Percentiles rank a stretch among this genome's conserved stretches.
phyloP scores from a whole-genome alignment of 1,139 yeast genomes.

The Yamadazyma siamensis region DNA sequence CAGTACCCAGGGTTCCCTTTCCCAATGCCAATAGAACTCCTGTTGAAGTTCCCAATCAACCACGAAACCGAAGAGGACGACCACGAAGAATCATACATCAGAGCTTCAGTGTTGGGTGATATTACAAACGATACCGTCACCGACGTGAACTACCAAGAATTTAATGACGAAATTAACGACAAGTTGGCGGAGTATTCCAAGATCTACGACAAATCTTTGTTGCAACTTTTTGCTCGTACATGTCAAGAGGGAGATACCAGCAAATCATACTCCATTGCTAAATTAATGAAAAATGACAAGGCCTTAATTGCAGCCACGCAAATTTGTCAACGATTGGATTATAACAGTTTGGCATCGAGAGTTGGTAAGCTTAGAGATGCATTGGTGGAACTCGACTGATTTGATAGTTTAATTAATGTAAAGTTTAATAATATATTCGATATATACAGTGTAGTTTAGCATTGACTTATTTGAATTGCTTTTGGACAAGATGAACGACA shows the following conservation, averaged over 20 bases:
- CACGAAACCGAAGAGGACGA: conserved; percentile 18
- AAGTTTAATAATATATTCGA: conserved; percentile 1
- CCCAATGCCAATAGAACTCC: conserved; percentile 78
- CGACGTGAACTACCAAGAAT: conserved; percentile 39
- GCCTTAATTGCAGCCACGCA: conserved; percentile 82
- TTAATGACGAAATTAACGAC: conserved; percentile 40
- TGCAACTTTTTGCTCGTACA: conserved; percentile 73
- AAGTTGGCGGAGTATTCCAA: conserved; percentile 49
- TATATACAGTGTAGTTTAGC: conserved; percentile 2
- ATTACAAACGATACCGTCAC: conserved; percentile 41
- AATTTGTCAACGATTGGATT: conserved; percentile 77
- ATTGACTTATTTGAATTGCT: conserved; percentile 39
- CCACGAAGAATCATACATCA: conserved; percentile 35
- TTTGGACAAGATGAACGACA: conserved; percentile 57
- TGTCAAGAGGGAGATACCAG: conserved; percentile 65
- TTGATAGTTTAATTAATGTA: conserved; percentile 1
- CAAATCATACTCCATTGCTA: conserved; percentile 69
- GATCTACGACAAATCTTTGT: conserved; percentile 66
- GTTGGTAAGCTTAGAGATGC: conserved; percentile 64
- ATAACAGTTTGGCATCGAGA: conserved; percentile 60
- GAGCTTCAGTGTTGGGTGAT: conserved; percentile 49
- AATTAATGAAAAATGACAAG: conserved; percentile 67
- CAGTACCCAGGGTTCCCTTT: conserved; percentile 67
- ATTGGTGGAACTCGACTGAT: conserved; percentile 25
- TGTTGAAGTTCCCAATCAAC: conserved; percentile 60